Percentiles rank a stretch among this genome's conserved stretches.
These are phyloP conservation scores for Eucalyptus marginata DNA, from an alignment of 345 rosid species.

Conservation along the genomic window DNA sequence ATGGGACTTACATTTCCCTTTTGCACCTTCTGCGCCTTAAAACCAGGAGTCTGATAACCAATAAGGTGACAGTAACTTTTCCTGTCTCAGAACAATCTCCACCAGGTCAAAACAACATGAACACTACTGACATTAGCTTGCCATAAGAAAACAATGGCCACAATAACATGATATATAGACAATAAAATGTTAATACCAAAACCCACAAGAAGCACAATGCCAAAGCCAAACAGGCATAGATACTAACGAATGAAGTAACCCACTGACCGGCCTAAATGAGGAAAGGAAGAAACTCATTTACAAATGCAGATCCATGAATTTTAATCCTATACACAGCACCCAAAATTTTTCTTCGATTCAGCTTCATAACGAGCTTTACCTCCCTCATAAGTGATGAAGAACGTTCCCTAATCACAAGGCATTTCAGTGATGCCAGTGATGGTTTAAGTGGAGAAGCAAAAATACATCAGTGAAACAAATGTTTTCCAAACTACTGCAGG, in stretches of 20 bases:
- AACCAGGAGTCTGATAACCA: slow-evolving; percentile 24
- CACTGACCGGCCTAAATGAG: background rate
- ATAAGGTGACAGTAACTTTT: slow-evolving; percentile 27
- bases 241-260: background rate
- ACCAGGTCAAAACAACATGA: background rate
- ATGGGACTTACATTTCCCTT: background rate
- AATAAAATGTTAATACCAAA: background rate
- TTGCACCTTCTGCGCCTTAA: background rate
- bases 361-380: background rate
- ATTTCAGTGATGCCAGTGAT: background rate
- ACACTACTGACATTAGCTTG: background rate
- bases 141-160: background rate
- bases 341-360: background rate
- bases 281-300: background rate
- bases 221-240: background rate
- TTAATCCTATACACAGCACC: background rate
- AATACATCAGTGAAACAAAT: background rate
- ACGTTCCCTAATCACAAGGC: background rate
- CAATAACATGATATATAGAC: background rate
- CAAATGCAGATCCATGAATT: background rate
- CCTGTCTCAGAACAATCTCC: slow-evolving; percentile 33
- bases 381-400: background rate
- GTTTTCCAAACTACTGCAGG: background rate
- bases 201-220: background rate
- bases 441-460: background rate